Conservation (phyloP, 2,329 filamentous ascomycete genomes). For the Helminthosporium solani region DNA sequence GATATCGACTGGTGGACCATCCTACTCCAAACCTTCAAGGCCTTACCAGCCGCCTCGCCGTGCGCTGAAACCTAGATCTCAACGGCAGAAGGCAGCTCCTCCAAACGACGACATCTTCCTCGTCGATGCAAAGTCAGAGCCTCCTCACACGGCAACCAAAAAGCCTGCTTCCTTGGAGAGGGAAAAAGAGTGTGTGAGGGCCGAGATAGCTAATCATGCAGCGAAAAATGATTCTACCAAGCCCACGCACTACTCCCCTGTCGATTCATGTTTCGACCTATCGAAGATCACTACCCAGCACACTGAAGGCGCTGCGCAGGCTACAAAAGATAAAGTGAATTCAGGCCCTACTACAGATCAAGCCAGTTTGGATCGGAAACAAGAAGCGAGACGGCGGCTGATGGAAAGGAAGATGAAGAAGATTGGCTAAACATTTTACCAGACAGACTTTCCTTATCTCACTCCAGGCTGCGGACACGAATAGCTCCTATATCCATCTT, state of each 20-base stretch:
- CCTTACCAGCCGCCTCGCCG: conserved; percentile 21
- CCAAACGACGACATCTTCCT: neutral
- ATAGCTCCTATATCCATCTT: too few species aligned
- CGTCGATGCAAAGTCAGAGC: conserved; percentile 3
- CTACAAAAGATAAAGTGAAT: conserved; percentile 20
- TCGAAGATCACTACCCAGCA: conserved; percentile 26
- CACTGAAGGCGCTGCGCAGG: conserved; percentile 23
- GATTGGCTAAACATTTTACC: neutral
- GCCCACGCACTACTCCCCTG: conserved; percentile 7
- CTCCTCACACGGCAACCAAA: conserved; percentile 2
- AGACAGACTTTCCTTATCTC: too few species aligned
- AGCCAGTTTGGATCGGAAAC: conserved; percentile 23
- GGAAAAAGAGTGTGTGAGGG: neutral
- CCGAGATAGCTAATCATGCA: neutral
- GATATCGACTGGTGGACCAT: conserved; percentile 26
- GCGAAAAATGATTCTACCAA: neutral
- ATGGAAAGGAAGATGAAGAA: conserved; percentile 30
- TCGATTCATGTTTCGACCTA: conserved; percentile 22
- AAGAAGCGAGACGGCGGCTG: conserved; percentile 27
- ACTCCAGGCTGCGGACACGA: too few species aligned
- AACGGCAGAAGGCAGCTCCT: conserved; percentile 4
- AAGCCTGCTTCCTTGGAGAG: conserved; percentile 6
- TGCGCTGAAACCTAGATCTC: conserved; percentile 13
- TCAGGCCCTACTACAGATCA: conserved; percentile 4
- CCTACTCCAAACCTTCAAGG: conserved; percentile 27